phyloP scores from a whole-genome alignment of 2,329 filamentous ascomycete species.

The Aspergillus melleus region DNA sequence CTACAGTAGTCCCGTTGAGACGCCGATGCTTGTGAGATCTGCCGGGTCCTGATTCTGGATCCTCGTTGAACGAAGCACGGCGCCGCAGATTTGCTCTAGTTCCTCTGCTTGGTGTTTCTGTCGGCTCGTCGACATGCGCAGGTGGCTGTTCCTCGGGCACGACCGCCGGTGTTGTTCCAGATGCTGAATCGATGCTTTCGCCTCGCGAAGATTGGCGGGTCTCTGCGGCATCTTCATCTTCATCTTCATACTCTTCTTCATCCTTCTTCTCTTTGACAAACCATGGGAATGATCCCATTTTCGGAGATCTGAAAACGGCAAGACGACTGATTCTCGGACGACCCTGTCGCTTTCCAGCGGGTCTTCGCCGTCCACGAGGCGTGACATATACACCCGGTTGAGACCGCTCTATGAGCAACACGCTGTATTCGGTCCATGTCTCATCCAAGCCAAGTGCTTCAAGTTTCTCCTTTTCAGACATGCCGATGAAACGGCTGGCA shows the following conservation, averaged over 20 bases:
- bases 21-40: conserved; percentile 20
- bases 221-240: conserved; percentile 8
- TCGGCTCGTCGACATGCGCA: not conserved
- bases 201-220: not conserved
- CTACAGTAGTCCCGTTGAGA: conserved; percentile 11
- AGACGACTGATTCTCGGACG: conserved; percentile 41
- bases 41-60: not conserved
- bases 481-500: conserved; percentile 23
- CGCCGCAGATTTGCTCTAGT: conserved; percentile 5
- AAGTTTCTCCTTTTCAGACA: conserved; percentile 41
- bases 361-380: conserved; percentile 37
- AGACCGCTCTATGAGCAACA: conserved; percentile 38
- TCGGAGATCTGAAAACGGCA: conserved; percentile 40
- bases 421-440: conserved; percentile 43
- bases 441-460: conserved; percentile 42
- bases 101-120: conserved; percentile 1
- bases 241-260: conserved; percentile 1
- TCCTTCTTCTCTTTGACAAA: conserved; percentile 25
- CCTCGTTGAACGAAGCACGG: not conserved
- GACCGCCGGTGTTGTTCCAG: not conserved
- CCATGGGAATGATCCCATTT: conserved; percentile 36
- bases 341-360: conserved; percentile 38
- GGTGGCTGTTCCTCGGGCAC: not conserved
- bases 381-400: conserved; percentile 44
- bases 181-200: not conserved